Percentiles rank a stretch among this genome's conserved stretches.
phyloP scores from a whole-genome alignment of 352 stramenopile species.

The Globisporangium canariense region DNA sequence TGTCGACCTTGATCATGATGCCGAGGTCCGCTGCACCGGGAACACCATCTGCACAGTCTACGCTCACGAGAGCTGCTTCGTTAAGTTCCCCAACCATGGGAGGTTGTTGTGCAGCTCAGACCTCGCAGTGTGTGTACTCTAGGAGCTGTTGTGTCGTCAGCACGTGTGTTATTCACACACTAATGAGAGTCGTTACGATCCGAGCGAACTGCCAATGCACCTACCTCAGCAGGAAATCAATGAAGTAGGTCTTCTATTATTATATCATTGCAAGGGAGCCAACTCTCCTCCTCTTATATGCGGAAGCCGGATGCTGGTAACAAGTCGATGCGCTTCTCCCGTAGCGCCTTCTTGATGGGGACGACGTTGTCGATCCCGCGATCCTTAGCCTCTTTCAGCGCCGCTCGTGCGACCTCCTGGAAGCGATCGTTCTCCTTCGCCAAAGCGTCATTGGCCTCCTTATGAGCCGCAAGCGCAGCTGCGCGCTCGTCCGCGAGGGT shows the following conservation, averaged over 20 bases:
- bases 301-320: conserved; percentile 70
- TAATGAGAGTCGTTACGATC: background rate
- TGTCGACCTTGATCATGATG: conserved; percentile 28
- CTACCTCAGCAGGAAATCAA: too few species aligned
- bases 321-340: conserved; percentile 70
- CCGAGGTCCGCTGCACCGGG: conserved; percentile 23
- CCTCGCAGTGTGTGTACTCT: conserved; percentile 1
- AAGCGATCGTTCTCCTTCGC: conserved; percentile 57
- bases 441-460: conserved; percentile 30
- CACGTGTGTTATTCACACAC: background rate
- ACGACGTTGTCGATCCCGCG: conserved; percentile 60
- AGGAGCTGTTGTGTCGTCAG: background rate
- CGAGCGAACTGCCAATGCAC: background rate
- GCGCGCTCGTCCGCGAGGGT: conserved; percentile 40
- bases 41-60: conserved; percentile 19
- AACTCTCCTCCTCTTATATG: conserved; percentile 29
- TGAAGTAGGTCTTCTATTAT: background rate
- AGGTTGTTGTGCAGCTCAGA: background rate
- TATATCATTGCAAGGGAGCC: too few species aligned
- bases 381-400: conserved; percentile 54
- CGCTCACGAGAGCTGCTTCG: too few species aligned
- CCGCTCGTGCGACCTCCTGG: conserved; percentile 45
- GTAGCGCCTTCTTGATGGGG: conserved; percentile 68
- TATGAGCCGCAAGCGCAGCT: conserved; percentile 27
- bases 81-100: too few species aligned